phyloP scores from a whole-genome alignment of 495 filamentous ascomycete genomes.

The Pseudotulostoma volvatum region DNA sequence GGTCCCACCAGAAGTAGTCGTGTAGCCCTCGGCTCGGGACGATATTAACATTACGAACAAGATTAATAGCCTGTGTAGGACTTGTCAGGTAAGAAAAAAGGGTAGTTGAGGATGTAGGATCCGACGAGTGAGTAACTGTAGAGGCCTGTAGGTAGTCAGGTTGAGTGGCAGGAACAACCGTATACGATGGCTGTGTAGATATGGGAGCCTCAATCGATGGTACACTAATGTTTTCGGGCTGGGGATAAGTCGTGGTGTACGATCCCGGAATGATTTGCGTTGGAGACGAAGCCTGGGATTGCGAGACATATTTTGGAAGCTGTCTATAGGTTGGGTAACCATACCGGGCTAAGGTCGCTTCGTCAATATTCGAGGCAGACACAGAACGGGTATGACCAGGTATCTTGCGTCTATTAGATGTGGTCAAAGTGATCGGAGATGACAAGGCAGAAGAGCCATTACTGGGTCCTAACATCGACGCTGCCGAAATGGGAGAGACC shows the following conservation, averaged over 20 bases:
- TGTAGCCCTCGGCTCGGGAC: constrained; percentile 49
- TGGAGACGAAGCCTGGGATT: constrained; percentile 29
- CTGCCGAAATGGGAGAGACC: constrained; percentile 33
- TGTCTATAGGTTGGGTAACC: constrained; percentile 71
- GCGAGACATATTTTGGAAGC: constrained; percentile 47
- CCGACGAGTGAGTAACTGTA: constrained; percentile 25
- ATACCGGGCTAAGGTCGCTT: constrained; percentile 46
- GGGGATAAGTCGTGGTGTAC: constrained; percentile 24
- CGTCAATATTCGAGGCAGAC: constrained; percentile 55
- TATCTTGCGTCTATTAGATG: constrained; percentile 27
- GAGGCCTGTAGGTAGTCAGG: constrained; percentile 31
- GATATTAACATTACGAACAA: constrained; percentile 68
- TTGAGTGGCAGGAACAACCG: constrained; percentile 20
- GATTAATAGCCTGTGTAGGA: constrained; percentile 59
- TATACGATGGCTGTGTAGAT: constrained; percentile 20
- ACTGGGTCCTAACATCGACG: constrained; percentile 22
- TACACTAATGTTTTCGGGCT: constrained; percentile 8
- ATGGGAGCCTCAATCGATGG: constrained; percentile 11
- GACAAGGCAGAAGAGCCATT: constrained; percentile 28
- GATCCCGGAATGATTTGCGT: constrained; percentile 30
- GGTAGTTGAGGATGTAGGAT: constrained; percentile 37
- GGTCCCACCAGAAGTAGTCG: constrained; percentile 87
- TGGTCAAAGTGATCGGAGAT: constrained; percentile 50
- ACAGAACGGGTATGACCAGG: constrained; percentile 40
- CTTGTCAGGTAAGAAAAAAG: constrained; percentile 63